Base-by-base conservation (phyloP, 176 grass and related monocot genomes). In the Bonia amplexicaulis region DNA sequence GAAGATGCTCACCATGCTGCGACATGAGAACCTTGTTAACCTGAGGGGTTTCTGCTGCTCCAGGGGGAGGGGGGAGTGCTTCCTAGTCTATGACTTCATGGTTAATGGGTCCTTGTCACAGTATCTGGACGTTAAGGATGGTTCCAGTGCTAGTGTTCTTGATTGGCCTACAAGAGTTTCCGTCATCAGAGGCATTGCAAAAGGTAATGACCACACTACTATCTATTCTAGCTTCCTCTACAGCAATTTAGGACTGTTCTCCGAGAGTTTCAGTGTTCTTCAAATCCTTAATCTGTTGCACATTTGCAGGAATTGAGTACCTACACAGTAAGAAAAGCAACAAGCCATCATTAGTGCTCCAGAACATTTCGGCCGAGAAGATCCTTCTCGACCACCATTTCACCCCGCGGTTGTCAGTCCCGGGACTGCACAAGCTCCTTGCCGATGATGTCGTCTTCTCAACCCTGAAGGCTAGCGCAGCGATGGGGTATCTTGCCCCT, bases 21-120 rank as follows among this genome's bases (percentile, higher is more conserved):
- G 66, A 31, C 96, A 99, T 39, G 96, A 94, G 19, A 99, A 99
- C 84, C 84, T 99, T 20, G 88, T 96, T 20, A 72, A 83, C 6
- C 69, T 99, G 45, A 96, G 91, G 73, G 96, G 96, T 2, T 99
- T 99, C 78, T 96, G 96, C 80, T 99, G 96, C 69, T 99, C 96
- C 6, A 92, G 86, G 27, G 96, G 90, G 0, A 87, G 96, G 76
- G 96, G 96, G 1, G 93, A 96, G 46, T 96, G 93, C 55, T 94
- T 96, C 82, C 86, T 99, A 73, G 90, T 99, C 58, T 99, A 95
- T 63, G 96, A 99, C 80, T 92, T 89, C 69, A 91, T 93, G 68
- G 76, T 83, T 22, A 99, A 92, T 66, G 96, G 93, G 20, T 96
- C 78, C 73, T 52, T 99, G 42, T 91, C 84, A 4, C 90, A 85